Evolutionary conservation across 176 grass and related monocot genomes (phyloP), one percentile per base, ranked within the genome.

Genomic region (Oryza nivara): DNA sequence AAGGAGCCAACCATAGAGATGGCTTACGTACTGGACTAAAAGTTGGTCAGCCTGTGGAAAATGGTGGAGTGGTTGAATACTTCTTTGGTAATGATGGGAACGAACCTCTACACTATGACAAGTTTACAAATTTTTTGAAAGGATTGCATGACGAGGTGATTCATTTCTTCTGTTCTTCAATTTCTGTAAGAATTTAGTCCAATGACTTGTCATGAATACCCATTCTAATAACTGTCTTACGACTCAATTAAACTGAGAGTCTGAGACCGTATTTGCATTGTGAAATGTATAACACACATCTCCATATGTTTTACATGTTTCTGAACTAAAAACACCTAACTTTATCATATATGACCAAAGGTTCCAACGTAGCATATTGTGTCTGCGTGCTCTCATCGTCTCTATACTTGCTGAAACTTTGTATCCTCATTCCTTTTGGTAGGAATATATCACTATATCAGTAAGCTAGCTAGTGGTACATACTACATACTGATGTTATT

Each of bases 71-170:
- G 15, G 84, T 98, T 60, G 88, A 94, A 34, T 94, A 85, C 68
- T 98, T 95, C 86, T 98, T 98, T 92, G 93, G 91, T 26, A 88
- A 88, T 84, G 91, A 88, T 79, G 93, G 96, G 68, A 92, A 90
- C 48, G 85, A 80, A 41, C 83, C 67, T 77, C 89, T 98, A 58
- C 90, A 86, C 34, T 92, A 87, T 65, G 89, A 95, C 7, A 98
- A 91, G 4, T 95, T 98, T 68, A 83, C 86, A 77, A 80, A 79
- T 16, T 95, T 98, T 95, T 70, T 98, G 75, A 94, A 89, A 70
- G 88, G 83, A 30, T 80, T 98, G 76, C 96, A 94, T 61, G 86
- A 98, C 0, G 96, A 98, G 93, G 96, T 98, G 72, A 65, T 68
- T 90, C 69, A 0, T 19, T 67, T 52, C 13, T 83, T 88, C 70